Evolutionary conservation across 225 moss, liverwort and hornwort species (phyloP).

Genomic region (Sphagnum tenellum): DNA sequence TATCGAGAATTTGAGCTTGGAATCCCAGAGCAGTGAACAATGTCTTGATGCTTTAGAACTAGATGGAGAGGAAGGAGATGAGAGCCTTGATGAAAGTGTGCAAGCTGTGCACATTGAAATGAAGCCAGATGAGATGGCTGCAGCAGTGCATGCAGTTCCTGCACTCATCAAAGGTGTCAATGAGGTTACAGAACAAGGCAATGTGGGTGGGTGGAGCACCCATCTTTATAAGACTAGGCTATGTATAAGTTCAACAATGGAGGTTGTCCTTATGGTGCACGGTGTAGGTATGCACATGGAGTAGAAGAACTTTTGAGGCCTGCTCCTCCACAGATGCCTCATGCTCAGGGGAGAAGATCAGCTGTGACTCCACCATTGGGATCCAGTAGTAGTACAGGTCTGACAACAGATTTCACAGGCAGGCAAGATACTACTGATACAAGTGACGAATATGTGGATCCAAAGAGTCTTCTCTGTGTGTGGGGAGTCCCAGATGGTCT

Average conservation of each 20-base stretch:
- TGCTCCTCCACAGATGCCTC: neutral
- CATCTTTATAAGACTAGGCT: slow-evolving; percentile 3
- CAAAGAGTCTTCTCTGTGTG: slow-evolving; percentile 5
- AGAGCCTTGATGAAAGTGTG: slow-evolving; percentile 1
- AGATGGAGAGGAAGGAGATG: neutral
- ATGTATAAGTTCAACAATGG: slow-evolving; percentile 6
- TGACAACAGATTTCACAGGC: neutral
- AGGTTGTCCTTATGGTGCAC: neutral
- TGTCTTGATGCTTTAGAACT: neutral
- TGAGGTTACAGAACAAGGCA: neutral
- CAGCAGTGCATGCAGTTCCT: too few species aligned
- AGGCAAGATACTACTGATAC: neutral
- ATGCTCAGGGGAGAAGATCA: neutral
- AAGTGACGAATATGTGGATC: neutral
- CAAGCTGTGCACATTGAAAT: slow-evolving; percentile 1
- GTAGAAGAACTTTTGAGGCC: slow-evolving; percentile 1
- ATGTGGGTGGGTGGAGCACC: slow-evolving; percentile 1
- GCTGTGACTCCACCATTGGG: too few species aligned
- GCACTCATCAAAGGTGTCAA: too few species aligned
- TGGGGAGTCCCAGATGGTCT: slow-evolving; percentile 1
- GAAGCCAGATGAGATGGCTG: too few species aligned
- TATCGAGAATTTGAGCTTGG: neutral
- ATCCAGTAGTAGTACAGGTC: neutral
- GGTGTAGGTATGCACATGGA: slow-evolving; percentile 4
- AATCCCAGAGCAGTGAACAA: neutral